Percentiles rank a stretch among this genome's conserved stretches.
phyloP scores from a whole-genome alignment of 106 monocot genomes.

The Agapanthus africanus region DNA sequence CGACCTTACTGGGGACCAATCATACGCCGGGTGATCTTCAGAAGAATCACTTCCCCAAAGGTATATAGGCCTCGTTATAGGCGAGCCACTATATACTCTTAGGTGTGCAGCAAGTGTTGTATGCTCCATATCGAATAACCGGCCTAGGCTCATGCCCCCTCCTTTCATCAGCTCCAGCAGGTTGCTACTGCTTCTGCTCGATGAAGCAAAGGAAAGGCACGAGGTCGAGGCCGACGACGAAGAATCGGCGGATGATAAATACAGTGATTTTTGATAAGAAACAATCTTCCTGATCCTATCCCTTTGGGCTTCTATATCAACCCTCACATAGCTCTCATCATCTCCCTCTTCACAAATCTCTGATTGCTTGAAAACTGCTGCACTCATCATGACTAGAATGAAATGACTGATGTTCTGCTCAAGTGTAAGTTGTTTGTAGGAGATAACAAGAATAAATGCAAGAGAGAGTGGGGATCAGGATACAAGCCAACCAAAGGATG shows the following conservation, averaged over 20 bases:
- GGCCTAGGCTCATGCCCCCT: conserved; percentile 7
- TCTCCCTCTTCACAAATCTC: conserved; percentile 1
- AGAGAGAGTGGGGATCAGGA: too few species aligned
- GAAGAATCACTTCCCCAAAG: conserved; percentile 10
- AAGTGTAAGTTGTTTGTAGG: too few species aligned
- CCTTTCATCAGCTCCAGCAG: conserved; percentile 13
- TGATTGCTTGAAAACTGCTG: not conserved
- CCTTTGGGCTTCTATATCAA: not conserved
- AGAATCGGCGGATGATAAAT: not conserved
- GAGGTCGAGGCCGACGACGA: not conserved
- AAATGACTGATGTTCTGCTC: too few species aligned
- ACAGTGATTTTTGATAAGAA: conserved; percentile 5
- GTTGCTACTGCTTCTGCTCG: not conserved
- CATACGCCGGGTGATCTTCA: not conserved
- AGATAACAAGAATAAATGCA: too few species aligned
- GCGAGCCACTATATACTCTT: not conserved
- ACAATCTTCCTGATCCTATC: conserved; percentile 15
- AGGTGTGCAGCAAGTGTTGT: conserved; percentile 1
- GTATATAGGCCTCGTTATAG: not conserved
- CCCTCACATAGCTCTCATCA: not conserved
- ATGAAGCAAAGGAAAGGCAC: not conserved
- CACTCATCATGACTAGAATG: not conserved
- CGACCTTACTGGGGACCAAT: not conserved
- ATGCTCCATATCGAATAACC: conserved; percentile 13
- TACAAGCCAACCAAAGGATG: too few species aligned